Percentiles rank a stretch among this genome's conserved stretches.
These are phyloP conservation scores for Pseudocercospora fijiensis DNA, from an alignment of 2,329 filamentous ascomycete genomes.

Conservation along the genomic window DNA sequence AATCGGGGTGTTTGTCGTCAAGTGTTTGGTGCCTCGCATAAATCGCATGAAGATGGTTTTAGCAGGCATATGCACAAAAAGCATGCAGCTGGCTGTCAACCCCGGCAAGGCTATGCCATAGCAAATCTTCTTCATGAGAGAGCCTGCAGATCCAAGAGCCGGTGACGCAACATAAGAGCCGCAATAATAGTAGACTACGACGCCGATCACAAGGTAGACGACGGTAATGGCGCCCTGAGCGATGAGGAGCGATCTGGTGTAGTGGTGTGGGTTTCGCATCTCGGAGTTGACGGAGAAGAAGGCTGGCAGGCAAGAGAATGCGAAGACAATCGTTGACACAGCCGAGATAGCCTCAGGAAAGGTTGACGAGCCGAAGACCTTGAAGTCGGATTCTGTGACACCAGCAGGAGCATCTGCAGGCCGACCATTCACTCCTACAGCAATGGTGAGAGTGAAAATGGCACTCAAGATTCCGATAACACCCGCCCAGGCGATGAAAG, in stretches of 20 bases:
- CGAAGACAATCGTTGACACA: constrained; percentile 53
- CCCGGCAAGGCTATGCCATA: constrained; percentile 43
- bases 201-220: constrained; percentile 41
- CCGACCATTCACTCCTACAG: constrained; percentile 38
- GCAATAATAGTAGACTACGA: constrained; percentile 50
- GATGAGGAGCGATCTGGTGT: constrained; percentile 37
- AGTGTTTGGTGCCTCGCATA: constrained; percentile 29
- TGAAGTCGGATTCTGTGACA: constrained; percentile 33
- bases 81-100: constrained; percentile 28
- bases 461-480: constrained; percentile 27
- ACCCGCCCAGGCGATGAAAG: constrained; percentile 40
- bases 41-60: constrained; percentile 34
- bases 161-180: constrained; percentile 51
- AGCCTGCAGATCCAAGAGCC: constrained; percentile 49
- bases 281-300: constrained; percentile 44
- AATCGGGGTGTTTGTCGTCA: constrained; percentile 25
- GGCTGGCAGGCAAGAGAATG: constrained; percentile 42
- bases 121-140: constrained; percentile 46
- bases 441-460: constrained; percentile 37
- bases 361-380: constrained; percentile 27
- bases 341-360: constrained; percentile 59
- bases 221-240: constrained; percentile 25
- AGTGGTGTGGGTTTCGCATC: constrained; percentile 41
- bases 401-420: constrained; percentile 38
- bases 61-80: constrained; percentile 28